Evolutionary conservation across 192 early-diverging fungal genomes (phyloP), one percentile per base, ranked within the genome.

Genomic region (Umbelopsis sp.): DNA sequence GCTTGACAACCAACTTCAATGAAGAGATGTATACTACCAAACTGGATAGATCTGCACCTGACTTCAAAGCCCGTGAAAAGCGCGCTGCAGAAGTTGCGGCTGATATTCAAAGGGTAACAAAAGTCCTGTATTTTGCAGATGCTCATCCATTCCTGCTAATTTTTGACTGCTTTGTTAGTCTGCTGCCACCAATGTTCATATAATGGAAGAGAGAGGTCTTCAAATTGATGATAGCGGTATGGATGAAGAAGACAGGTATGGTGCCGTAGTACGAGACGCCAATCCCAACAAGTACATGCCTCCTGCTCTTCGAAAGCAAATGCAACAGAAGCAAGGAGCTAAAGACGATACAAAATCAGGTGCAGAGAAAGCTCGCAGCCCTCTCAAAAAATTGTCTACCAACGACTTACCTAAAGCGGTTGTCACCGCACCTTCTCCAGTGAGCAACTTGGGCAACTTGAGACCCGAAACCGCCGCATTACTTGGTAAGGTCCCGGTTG

Each of bases 11-110:
- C 4, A 95, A 99, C 78, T 99, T 94, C 82, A 84, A 97, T 73
- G 96, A 97, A 68, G 95, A 97, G 61, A 78, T 99, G 3, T 99
- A 99, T 78, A 99, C 98, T 2, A 99, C 98, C 8, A 88, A 85
- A 27, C 81, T 99, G 64, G 95, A 99, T 74, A 83, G 91, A 66
- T 85, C 88, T 4, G 89, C 87, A 41, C 88, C 94, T 5, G 90
- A 93, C 66, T 99, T 84, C 77, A 95, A 93, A 73, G 86, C 89
- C 69, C 90, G 91, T 21, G 98, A 98, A 80, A 88, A 87, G 52
- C 89, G 93, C 69, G 98, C 98, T 9, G 87, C 87, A 12, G 85
- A 93, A 20, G 81, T 97, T 46, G 96, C 98, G 1, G 86, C 88
- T 23, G 97, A 99, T 78, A 99, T 99, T 50, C 88, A 94, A 87